Evolutionary conservation across 495 filamentous ascomycete genomes (phyloP), one percentile per base, ranked within the genome.

Genomic region (Xylaria grammica): DNA sequence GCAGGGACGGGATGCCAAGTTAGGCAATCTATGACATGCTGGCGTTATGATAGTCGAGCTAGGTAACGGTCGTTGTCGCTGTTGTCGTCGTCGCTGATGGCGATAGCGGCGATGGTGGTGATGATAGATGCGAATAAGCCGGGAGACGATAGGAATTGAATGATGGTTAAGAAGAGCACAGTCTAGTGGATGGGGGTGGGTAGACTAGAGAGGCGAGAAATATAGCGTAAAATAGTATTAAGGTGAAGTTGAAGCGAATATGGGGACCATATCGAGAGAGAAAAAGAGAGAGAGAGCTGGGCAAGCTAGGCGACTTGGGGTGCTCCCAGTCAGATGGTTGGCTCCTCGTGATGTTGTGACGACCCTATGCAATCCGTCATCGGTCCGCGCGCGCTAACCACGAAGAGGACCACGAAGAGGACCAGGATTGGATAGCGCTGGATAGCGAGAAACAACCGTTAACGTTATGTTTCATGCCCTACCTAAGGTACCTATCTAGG

Each of bases 291-390:
- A 17, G 52, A 13, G 52, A 17, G 52, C 40, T 44, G 40, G 45
- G 45, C 45, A 3, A 59, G 26, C 34, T 53, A 27, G 38, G 40
- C n/a, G 8, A 9, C 19, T 40, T 27, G 62, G 62, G 62, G 52
- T 55, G 29, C 20, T 50, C n/a, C 61, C 52, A 63, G 65, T 62
- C 58, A 69, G 69, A 72, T 65, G 69, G 44, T 64, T 58, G 63
- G 63, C 50, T 64, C 72, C 72, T 74, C 72, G 72, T 74, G 72
- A 74, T 74, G 45, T 57, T 67, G 8, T 52, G 53, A 40, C 57
- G 46, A 74, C 66, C 72, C 71, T 72, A 69, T 74, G 69, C 67
- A 69, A 72, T 72, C 72, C 69, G 72, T 74, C 72, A 74, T 74
- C 72, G 72, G 72, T 74, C 72, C 65, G 69, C 65, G 66, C 69